Conservation (phyloP, 23 red algal genomes). For the Gracilaria domingensis region DNA sequence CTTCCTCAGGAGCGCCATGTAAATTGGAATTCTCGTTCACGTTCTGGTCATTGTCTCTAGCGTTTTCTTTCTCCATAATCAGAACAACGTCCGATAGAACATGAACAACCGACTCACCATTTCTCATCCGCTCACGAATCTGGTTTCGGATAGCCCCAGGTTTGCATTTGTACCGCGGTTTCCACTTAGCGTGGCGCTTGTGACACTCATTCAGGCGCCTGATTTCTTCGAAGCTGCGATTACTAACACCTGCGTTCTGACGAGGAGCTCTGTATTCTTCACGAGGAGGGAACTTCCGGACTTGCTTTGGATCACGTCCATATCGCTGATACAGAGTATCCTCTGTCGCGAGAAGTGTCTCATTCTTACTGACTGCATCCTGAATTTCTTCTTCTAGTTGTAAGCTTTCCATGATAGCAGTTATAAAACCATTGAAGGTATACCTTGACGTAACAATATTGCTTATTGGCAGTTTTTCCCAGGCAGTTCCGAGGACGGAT, state of each 20-base stretch:
- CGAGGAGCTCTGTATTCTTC: not conserved
- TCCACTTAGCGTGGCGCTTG: slow-evolving; percentile 11
- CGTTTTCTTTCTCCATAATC: slow-evolving; percentile 33
- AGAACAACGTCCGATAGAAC: slow-evolving; percentile 44
- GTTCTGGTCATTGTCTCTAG: not conserved
- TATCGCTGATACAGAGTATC: not conserved
- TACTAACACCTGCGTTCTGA: not conserved
- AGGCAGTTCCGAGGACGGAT: not conserved
- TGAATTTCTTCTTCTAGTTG: not conserved
- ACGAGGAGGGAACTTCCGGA: not conserved
- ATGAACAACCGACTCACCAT: slow-evolving; percentile 34
- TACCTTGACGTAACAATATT: too few relatives aligned
- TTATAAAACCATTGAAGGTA: too few relatives aligned
- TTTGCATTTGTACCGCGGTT: slow-evolving; percentile 20
- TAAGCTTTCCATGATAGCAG: too few relatives aligned
- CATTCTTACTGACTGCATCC: too few relatives aligned
- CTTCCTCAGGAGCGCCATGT: not conserved
- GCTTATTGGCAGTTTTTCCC: slow-evolving; percentile 38
- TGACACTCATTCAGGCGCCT: slow-evolving; percentile 34
- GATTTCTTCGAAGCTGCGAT: slow-evolving; percentile 32
- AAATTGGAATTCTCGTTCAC: not conserved
- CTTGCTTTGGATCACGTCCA: not conserved
- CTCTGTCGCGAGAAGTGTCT: not conserved
- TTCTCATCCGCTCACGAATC: slow-evolving; percentile 22
- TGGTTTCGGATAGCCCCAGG: slow-evolving; percentile 34